Conservation (phyloP, 2,329 filamentous ascomycete species). For the Zalaria sp. region DNA sequence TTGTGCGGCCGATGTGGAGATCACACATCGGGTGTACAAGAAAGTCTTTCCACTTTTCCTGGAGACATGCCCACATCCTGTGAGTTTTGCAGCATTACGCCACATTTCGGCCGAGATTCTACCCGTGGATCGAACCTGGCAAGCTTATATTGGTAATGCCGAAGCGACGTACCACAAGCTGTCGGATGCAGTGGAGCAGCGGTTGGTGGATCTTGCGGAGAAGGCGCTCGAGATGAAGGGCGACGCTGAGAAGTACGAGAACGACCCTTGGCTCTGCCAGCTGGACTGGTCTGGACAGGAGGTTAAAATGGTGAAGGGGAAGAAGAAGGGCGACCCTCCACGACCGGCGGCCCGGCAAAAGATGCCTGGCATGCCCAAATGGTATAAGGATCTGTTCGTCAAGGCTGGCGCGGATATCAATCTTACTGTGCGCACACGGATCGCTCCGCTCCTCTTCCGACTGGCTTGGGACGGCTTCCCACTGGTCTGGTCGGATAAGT, state of each 20-base stretch:
- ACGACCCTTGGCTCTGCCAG: slow-evolving; percentile 83
- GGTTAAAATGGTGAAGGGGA: slow-evolving; percentile 79
- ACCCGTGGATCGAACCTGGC: slow-evolving; percentile 79
- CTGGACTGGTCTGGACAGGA: slow-evolving; percentile 94
- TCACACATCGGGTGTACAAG: slow-evolving; percentile 89
- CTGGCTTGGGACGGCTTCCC: slow-evolving; percentile 83
- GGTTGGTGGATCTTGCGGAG: slow-evolving; percentile 59
- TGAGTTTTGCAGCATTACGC: slow-evolving; percentile 86
- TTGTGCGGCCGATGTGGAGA: slow-evolving; percentile 83
- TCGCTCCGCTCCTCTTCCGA: slow-evolving; percentile 72
- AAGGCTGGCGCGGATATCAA: slow-evolving; percentile 55
- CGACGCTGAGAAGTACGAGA: slow-evolving; percentile 52
- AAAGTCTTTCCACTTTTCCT: slow-evolving; percentile 86
- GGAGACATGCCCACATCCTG: slow-evolving; percentile 82
- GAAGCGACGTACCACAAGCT: slow-evolving; percentile 73
- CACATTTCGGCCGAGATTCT: slow-evolving; percentile 91
- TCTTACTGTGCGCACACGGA: slow-evolving; percentile 72
- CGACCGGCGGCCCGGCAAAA: slow-evolving; percentile 74
- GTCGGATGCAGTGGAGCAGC: slow-evolving; percentile 61
- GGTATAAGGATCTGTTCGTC: slow-evolving; percentile 84
- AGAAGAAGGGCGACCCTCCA: slow-evolving; percentile 70
- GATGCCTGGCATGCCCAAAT: slow-evolving; percentile 83
- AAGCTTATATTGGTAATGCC: slow-evolving; percentile 67
- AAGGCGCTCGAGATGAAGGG: slow-evolving; percentile 64
- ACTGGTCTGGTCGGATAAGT: slow-evolving; percentile 80